Evolutionary conservation across 1,284 basidiomycete genomes (phyloP).

Genomic region (Cryptococcus hybrid): DNA sequence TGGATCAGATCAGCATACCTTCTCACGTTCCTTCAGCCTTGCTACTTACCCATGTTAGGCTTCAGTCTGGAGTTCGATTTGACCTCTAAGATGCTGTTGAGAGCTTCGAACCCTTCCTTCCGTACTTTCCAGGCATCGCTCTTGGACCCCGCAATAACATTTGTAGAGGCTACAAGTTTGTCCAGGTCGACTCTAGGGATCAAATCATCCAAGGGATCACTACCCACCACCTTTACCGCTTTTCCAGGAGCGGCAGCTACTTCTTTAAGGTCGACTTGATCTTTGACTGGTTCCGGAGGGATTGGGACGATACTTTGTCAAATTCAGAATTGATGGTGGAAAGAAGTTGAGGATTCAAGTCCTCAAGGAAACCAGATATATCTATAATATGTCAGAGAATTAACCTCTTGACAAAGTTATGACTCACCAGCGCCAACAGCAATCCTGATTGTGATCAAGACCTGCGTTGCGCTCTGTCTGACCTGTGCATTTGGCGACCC

Average conservation of each 20-base stretch:
- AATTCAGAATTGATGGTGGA: conserved; percentile 89
- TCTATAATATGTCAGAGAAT: conserved; percentile 52
- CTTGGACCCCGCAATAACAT: conserved; percentile 75
- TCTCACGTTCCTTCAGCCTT: not conserved
- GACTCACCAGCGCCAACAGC: conserved; percentile 71
- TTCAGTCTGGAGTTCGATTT: conserved; percentile 91
- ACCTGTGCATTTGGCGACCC: conserved; percentile 95
- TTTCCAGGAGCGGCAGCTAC: conserved; percentile 49
- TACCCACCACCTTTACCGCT: conserved; percentile 47
- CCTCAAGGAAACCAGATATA: conserved; percentile 88
- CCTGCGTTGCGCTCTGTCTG: conserved; percentile 91
- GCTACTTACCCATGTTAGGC: conserved; percentile 71
- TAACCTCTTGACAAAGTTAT: conserved; percentile 55
- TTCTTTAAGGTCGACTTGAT: conserved; percentile 69
- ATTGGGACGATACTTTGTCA: conserved; percentile 81
- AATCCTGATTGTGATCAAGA: conserved; percentile 85
- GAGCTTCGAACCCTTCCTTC: conserved; percentile 88
- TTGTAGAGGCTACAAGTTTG: conserved; percentile 76
- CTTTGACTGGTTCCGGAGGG: conserved; percentile 76
- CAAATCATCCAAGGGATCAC: conserved; percentile 84
- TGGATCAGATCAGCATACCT: conserved; percentile 4
- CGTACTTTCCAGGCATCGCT: conserved; percentile 96
- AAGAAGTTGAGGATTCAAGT: conserved; percentile 92
- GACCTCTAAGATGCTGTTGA: conserved; percentile 82
- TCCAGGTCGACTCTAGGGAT: conserved; percentile 96